These are phyloP conservation scores for Pisolithus tinctorius DNA, from an alignment of 768 basidiomycete genomes.

Conservation along the genomic window DNA sequence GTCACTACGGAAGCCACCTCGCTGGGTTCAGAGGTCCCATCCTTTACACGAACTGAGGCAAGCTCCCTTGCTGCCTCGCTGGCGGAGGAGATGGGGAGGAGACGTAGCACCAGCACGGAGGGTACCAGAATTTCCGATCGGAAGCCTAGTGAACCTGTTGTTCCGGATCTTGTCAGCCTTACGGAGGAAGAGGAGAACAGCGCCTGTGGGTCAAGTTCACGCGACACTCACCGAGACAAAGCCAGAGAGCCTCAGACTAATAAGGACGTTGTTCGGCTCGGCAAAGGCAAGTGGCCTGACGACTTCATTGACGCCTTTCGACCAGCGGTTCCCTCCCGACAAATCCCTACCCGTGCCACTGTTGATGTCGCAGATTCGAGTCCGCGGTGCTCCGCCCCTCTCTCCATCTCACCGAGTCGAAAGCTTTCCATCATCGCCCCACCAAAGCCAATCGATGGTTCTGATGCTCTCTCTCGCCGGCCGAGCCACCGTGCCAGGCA, in stretches of 20 bases:
- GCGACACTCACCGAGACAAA: constrained; percentile 21
- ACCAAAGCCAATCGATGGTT: constrained; percentile 38
- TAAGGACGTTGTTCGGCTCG: constrained; percentile 43
- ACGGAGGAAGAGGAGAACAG: constrained; percentile 60
- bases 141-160: constrained; percentile 54
- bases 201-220: constrained; percentile 43
- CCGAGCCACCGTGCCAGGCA: constrained; percentile 61
- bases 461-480: constrained; percentile 43
- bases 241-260: constrained; percentile 15
- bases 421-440: constrained; percentile 50
- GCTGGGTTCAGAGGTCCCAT: constrained; percentile 49
- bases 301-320: constrained; percentile 65
- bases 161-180: constrained; percentile 59
- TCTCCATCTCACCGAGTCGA: constrained; percentile 43
- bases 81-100: constrained; percentile 33
- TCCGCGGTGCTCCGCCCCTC: constrained; percentile 21
- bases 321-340: constrained; percentile 18
- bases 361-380: constrained; percentile 16
- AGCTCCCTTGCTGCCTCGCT: constrained; percentile 49
- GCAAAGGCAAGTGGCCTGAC: constrained; percentile 80
- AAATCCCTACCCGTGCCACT: constrained; percentile 21
- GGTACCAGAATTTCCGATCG: constrained; percentile 43
- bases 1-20: constrained; percentile 77
- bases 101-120: constrained; percentile 24
- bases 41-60: constrained; percentile 60